Evolutionary conservation across 176 grass and related monocot species (phyloP).

Genomic region (Bothriochloa decipiens): DNA sequence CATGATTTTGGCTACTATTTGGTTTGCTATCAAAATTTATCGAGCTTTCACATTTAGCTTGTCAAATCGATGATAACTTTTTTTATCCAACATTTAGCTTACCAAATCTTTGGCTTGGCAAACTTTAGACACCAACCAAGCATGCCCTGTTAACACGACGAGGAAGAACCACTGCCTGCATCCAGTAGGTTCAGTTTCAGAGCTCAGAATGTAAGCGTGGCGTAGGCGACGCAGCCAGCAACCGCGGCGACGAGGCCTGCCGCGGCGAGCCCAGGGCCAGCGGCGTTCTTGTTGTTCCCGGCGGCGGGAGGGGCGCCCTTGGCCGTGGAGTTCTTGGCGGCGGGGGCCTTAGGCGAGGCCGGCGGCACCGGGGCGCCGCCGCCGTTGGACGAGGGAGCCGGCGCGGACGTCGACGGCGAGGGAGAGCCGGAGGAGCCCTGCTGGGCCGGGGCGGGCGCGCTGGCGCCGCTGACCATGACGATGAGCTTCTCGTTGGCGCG

Average conservation of each 20-base stretch:
- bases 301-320: constrained; percentile 31
- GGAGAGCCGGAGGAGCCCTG: background rate
- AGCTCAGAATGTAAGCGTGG: constrained; percentile 48
- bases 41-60: no score
- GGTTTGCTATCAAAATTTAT: no score
- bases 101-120: no score
- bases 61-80: no score
- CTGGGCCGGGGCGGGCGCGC: constrained; percentile 31
- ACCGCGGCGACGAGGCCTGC: constrained; percentile 42
- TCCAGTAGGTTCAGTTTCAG: background rate
- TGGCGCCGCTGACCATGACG: constrained; percentile 38
- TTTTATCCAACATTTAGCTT: no score
- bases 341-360: background rate
- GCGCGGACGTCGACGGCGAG: constrained; percentile 7
- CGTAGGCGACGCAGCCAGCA: constrained; percentile 45
- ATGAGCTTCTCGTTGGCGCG: constrained; percentile 70
- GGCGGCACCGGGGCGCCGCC: background rate
- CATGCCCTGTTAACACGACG: background rate
- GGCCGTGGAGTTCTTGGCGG: constrained; percentile 25
- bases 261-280: background rate
- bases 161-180: background rate
- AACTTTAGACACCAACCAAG: no score
- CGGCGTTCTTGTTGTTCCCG: constrained; percentile 19
- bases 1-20: no score
- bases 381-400: constrained; percentile 12